A percentile compares a stretch with the other conserved stretches of the same genome.
Conservation (phyloP, 2,329 filamentous ascomycete genomes). For the Beauveria pseudobassiana region DNA sequence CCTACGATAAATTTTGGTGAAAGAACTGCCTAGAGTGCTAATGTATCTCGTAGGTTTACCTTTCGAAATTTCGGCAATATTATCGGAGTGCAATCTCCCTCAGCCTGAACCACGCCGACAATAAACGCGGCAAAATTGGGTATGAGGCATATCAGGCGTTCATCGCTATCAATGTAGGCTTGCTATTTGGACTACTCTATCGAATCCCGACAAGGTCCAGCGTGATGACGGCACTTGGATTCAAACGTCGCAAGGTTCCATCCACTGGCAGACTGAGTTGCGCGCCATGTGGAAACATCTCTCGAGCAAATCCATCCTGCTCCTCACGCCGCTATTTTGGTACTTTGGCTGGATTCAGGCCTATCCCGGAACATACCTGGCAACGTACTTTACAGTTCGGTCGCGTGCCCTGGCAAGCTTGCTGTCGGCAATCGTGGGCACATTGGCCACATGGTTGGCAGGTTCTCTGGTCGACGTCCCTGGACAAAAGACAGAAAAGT, state of each 20-base stretch:
- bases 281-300: conserved; percentile 22
- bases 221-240: conserved; percentile 34
- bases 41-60: not conserved
- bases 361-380: conserved; percentile 33
- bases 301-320: conserved; percentile 24
- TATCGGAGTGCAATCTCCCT: not conserved
- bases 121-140: not conserved
- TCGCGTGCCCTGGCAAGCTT: conserved; percentile 30
- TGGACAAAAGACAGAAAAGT: conserved; percentile 32
- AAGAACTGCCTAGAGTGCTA: not conserved
- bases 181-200: conserved; percentile 35
- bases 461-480: conserved; percentile 28
- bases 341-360: conserved; percentile 29
- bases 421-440: conserved; percentile 21
- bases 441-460: conserved; percentile 28
- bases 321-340: conserved; percentile 23
- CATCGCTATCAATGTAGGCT: conserved; percentile 40
- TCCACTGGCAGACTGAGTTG: conserved; percentile 25
- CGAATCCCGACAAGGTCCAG: conserved; percentile 35
- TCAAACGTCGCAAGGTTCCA: conserved; percentile 19
- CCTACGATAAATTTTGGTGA: not conserved
- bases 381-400: conserved; percentile 34
- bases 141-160: conserved; percentile 26
- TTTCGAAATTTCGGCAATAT: conserved; percentile 1
- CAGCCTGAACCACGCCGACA: not conserved